Percentiles rank a stretch among this genome's conserved stretches.
phyloP scores from a whole-genome alignment of 164 flowering plant species.

The Aristolochia californica region DNA sequence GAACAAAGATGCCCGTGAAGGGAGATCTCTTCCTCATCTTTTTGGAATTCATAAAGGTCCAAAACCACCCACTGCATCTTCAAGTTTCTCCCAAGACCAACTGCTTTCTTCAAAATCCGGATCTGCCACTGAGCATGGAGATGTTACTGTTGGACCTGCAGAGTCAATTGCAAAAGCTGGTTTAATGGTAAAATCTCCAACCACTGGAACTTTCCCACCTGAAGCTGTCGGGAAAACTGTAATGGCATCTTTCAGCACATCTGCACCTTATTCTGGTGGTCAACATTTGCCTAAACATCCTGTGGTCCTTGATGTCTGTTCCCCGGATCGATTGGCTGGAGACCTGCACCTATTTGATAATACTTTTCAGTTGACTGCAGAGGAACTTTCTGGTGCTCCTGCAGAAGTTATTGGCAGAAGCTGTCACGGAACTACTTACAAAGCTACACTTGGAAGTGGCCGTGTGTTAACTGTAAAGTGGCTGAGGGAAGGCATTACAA shows the following conservation, averaged over 20 bases:
- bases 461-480: conserved; percentile 47
- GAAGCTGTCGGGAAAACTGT: conserved; percentile 22
- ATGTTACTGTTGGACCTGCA: conserved; percentile 15
- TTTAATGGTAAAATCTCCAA: neutral
- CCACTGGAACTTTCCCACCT: neutral
- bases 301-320: conserved; percentile 23
- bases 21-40: conserved; percentile 14
- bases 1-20: conserved; percentile 16
- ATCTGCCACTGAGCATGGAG: conserved; percentile 19
- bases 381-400: conserved; percentile 72
- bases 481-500: conserved; percentile 59
- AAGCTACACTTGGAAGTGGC: conserved; percentile 46
- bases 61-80: conserved; percentile 17
- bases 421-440: conserved; percentile 68
- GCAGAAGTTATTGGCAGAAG: conserved; percentile 67
- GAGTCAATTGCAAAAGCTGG: conserved; percentile 10
- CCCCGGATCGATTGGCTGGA: conserved; percentile 63
- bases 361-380: conserved; percentile 39
- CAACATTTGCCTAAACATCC: conserved; percentile 19
- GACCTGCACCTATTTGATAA: conserved; percentile 54
- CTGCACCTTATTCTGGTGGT: conserved; percentile 27
- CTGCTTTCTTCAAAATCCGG: conserved; percentile 8
- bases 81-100: conserved; percentile 15
- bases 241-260: conserved; percentile 27
- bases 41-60: conserved; percentile 12